Conservation (phyloP, 768 basidiomycete genomes). For the Floccularia luteovirens region DNA sequence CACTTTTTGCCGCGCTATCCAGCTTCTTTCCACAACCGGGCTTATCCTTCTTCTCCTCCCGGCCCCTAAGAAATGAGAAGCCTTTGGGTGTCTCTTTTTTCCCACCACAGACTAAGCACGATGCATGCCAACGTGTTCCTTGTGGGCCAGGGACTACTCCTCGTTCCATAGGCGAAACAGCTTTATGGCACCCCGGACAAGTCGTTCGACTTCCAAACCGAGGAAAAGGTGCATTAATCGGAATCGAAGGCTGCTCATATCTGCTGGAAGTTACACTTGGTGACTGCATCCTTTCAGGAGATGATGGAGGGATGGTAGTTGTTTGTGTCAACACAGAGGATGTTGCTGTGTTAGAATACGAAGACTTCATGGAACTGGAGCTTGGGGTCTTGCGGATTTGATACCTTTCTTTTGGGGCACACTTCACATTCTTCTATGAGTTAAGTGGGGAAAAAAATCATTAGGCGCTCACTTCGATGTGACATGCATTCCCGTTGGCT, state of each 20-base stretch:
- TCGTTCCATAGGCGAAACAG: constrained; percentile 77
- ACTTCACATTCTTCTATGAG: constrained; percentile 18
- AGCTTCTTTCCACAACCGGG: constrained; percentile 80
- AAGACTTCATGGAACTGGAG: no score
- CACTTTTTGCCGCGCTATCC: constrained; percentile 76
- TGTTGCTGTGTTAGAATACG: no score
- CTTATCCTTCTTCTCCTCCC: constrained; percentile 43
- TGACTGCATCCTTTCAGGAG: constrained; percentile 27
- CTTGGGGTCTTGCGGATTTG: no score
- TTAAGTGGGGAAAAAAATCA: background rate
- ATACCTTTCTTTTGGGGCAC: constrained; percentile 14
- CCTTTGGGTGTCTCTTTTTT: constrained; percentile 37
- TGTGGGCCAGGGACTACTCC: constrained; percentile 84
- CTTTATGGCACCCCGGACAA: constrained; percentile 70
- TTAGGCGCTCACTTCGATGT: constrained; percentile 40
- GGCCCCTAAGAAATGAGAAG: constrained; percentile 21
- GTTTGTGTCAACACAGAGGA: no score
- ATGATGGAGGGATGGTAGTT: constrained; percentile 9
- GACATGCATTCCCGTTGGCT: constrained; percentile 57
- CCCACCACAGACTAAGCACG: constrained; percentile 78
- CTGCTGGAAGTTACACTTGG: constrained; percentile 17
- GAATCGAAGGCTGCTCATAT: constrained; percentile 15
- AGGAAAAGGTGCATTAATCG: constrained; percentile 25
- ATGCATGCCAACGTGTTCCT: constrained; percentile 72
- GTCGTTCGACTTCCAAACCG: constrained; percentile 53